Conservation (phyloP, 2,329 filamentous ascomycete species). For the Trichoderma asperellum region DNA sequence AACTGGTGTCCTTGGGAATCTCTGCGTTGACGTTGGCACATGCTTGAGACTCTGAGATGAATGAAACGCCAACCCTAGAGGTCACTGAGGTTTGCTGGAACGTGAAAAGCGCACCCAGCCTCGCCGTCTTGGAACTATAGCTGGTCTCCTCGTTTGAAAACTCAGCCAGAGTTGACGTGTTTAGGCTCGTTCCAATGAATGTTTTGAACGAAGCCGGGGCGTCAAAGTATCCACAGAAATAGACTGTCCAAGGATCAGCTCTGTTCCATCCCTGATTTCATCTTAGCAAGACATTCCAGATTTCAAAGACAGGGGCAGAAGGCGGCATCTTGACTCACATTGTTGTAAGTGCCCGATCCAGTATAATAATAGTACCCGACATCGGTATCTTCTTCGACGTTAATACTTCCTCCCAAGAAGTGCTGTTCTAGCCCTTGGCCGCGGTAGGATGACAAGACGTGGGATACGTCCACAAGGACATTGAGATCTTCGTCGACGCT, state of each 20-base stretch:
- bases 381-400: slow-evolving; percentile 50
- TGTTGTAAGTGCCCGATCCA: slow-evolving; percentile 65
- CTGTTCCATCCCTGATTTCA: slow-evolving; percentile 61
- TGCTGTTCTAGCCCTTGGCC: slow-evolving; percentile 64
- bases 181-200: slow-evolving; percentile 46
- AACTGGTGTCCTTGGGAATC: slow-evolving; percentile 52
- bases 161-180: slow-evolving; percentile 38
- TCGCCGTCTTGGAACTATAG: slow-evolving; percentile 43
- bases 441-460: slow-evolving; percentile 65
- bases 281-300: not conserved
- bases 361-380: slow-evolving; percentile 52
- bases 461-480: slow-evolving; percentile 67
- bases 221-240: slow-evolving; percentile 66
- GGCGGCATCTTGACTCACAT: slow-evolving; percentile 45
- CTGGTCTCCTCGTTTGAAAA: slow-evolving; percentile 39
- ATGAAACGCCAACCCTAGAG: slow-evolving; percentile 69
- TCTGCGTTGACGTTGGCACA: slow-evolving; percentile 62
- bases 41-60: slow-evolving; percentile 64
- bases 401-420: slow-evolving; percentile 64
- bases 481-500: slow-evolving; percentile 43
- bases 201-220: slow-evolving; percentile 49
- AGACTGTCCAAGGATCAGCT: slow-evolving; percentile 64
- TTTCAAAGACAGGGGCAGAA: not conserved
- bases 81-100: slow-evolving; percentile 53
- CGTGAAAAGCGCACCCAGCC: slow-evolving; percentile 57